Evolutionary conservation across 2,329 filamentous ascomycete genomes (phyloP).

Genomic region (Pseudogymnoascus sp.): DNA sequence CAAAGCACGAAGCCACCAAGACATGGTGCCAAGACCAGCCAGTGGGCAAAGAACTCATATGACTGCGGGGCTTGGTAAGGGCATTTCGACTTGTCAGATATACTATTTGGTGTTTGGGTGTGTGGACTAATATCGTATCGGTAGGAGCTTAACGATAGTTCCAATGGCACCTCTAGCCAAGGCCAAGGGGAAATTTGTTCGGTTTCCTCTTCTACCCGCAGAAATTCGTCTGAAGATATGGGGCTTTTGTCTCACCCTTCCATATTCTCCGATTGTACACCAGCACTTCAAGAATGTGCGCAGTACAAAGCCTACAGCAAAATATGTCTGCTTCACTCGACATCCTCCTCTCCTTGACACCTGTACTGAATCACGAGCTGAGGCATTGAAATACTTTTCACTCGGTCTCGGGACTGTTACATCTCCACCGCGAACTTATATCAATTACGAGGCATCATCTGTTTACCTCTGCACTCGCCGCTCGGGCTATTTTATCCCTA

Average conservation of each 20-base stretch:
- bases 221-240: slow-evolving; percentile 13
- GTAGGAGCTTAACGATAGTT: neutral
- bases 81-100: neutral
- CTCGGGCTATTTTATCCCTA: neutral
- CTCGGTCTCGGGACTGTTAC: neutral
- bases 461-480: slow-evolving; percentile 5
- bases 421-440: neutral
- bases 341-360: neutral
- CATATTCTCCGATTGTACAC: slow-evolving; percentile 26
- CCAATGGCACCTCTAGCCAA: neutral
- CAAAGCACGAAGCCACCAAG: neutral
- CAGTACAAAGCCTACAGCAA: slow-evolving; percentile 14
- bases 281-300: slow-evolving; percentile 28
- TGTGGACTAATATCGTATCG: slow-evolving; percentile 3
- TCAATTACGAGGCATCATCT: neutral
- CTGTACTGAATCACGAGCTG: neutral
- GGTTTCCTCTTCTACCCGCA: slow-evolving; percentile 10
- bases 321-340: slow-evolving; percentile 12
- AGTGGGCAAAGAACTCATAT: slow-evolving; percentile 6
- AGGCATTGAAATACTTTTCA: neutral
- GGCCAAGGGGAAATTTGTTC: neutral
- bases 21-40: slow-evolving; percentile 1
- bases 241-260: slow-evolving; percentile 11
- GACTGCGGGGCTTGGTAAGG: slow-evolving; percentile 8
- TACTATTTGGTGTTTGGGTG: neutral